Percentiles rank a stretch among this genome's conserved stretches.
Evolutionary conservation across 2,329 filamentous ascomycete genomes (phyloP).

Genomic region (Ciborinia camelliae): DNA sequence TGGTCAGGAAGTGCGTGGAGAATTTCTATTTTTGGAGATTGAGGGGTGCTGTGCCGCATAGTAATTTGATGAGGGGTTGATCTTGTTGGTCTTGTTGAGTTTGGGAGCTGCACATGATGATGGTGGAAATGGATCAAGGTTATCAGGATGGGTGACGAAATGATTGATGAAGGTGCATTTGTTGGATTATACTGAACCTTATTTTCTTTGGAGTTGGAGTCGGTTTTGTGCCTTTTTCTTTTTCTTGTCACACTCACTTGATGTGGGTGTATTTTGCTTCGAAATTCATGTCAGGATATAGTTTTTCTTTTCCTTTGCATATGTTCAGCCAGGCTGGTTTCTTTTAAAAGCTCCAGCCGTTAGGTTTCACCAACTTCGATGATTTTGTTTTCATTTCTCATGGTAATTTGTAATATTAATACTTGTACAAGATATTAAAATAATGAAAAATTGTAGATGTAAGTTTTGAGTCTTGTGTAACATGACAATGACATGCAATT

Average conservation of each 20-base stretch:
- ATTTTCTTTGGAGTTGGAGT: not conserved
- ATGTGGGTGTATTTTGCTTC: not conserved
- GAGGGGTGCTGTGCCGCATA: not conserved
- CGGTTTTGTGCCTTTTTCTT: not conserved
- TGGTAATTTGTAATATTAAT: not conserved
- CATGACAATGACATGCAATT: not conserved
- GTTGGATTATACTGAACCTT: not conserved
- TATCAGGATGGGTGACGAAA: not conserved
- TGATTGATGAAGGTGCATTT: not conserved
- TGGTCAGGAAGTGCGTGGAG: conserved; percentile 1
- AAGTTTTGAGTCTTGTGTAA: not conserved
- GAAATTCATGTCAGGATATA: not conserved
- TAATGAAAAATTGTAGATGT: not conserved
- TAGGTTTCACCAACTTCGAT: not conserved
- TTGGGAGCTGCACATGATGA: not conserved
- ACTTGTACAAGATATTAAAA: not conserved
- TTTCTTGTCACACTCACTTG: not conserved
- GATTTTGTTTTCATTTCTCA: not conserved
- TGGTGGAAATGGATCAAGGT: too few species aligned
- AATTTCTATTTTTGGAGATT: conserved; percentile 17
- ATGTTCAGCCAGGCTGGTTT: not conserved
- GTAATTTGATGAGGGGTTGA: not conserved
- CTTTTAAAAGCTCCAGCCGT: not conserved
- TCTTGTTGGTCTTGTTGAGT: not conserved
- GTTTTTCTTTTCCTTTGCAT: not conserved